Evolutionary conservation across 2,329 filamentous ascomycete species (phyloP).

Genomic region (Alternaria rosae): DNA sequence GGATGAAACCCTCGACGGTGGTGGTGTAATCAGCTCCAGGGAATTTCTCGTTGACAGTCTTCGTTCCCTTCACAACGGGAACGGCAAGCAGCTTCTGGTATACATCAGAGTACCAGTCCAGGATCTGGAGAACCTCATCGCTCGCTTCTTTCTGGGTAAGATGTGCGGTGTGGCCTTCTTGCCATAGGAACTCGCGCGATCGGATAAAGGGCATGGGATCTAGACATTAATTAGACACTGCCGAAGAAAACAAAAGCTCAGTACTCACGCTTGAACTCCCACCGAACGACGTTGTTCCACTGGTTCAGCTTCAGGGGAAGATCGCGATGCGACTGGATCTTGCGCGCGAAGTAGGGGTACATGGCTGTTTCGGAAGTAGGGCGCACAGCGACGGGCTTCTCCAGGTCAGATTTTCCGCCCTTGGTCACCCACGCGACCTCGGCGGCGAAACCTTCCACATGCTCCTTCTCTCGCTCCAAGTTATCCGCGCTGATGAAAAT

Average conservation of each 20-base stretch:
- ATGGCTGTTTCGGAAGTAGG: constrained; percentile 81
- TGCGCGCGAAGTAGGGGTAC: constrained; percentile 95
- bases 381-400: constrained; percentile 76
- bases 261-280: constrained; percentile 83
- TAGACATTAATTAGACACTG: constrained; percentile 5
- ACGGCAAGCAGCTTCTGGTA: constrained; percentile 95
- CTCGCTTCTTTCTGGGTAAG: constrained; percentile 82
- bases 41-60: constrained; percentile 99
- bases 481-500: constrained; percentile 87
- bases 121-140: constrained; percentile 88
- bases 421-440: constrained; percentile 90
- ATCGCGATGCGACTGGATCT: constrained; percentile 96
- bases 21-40: constrained; percentile 96
- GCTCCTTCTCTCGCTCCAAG: constrained; percentile 85
- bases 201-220: constrained; percentile 75
- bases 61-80: constrained; percentile 89
- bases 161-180: constrained; percentile 95
- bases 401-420: constrained; percentile 90
- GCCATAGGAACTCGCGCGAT: constrained; percentile 96
- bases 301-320: constrained; percentile 94
- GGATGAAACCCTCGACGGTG: constrained; percentile 96
- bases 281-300: constrained; percentile 95
- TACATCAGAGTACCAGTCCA: constrained; percentile 89
- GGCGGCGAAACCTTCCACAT: constrained; percentile 96
- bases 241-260: no score